Conservation (phyloP, 306 rosid genomes). For the Casuarina glauca region DNA sequence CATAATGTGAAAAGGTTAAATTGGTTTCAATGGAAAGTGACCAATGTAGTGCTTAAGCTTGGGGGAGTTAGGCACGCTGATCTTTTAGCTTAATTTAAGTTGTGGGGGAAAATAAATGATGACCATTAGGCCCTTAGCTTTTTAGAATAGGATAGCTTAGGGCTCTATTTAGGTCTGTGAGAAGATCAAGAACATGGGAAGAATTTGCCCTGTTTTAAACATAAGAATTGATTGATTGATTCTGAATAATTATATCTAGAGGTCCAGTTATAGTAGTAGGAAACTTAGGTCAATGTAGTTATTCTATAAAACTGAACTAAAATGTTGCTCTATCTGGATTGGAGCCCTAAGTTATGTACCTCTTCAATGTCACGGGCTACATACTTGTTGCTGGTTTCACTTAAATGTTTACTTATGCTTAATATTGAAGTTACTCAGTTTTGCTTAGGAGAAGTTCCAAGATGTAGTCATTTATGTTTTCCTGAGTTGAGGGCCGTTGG, state of each 20-base stretch:
- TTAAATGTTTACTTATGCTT: not conserved
- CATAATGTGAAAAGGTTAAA: not conserved
- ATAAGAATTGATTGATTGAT: not conserved
- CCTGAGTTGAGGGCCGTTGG: not conserved
- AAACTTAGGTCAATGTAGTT: not conserved
- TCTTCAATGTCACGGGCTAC: not conserved
- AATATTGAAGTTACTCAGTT: not conserved
- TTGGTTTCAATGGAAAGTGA: not conserved
- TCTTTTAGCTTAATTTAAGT: not conserved
- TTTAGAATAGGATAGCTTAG: not conserved
- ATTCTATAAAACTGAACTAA: conserved; percentile 3
- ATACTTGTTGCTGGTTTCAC: not conserved
- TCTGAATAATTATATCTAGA: conserved; percentile 9
- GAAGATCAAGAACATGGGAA: not conserved
- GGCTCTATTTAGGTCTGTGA: not conserved
- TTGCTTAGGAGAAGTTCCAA: not conserved
- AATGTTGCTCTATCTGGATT: conserved; percentile 18
- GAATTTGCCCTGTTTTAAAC: not conserved
- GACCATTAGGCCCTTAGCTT: not conserved
- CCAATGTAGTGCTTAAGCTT: not conserved
- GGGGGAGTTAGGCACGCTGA: not conserved
- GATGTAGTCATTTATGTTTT: not conserved
- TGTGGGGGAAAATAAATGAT: conserved; percentile 4
- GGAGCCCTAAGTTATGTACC: not conserved
- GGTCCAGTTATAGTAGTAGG: conserved; percentile 2